Conservation (phyloP, 306 rosid species). For the Casuarina cunninghamiana region DNA sequence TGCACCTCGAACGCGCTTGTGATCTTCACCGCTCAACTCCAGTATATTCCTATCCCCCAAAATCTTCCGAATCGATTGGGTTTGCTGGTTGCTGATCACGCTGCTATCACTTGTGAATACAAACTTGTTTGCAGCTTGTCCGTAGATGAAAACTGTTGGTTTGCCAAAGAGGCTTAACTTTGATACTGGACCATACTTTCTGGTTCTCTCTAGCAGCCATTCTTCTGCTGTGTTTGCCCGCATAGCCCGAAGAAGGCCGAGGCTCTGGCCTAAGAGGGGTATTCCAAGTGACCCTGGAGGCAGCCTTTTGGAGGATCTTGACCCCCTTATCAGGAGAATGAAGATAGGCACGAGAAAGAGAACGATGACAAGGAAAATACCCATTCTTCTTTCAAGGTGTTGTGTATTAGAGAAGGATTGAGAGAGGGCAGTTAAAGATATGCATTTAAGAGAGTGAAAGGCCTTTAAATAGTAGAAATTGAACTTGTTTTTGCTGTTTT, state of each 20-base stretch:
- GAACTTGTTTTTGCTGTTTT: background rate
- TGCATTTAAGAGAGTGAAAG: background rate
- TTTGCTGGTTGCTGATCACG: constrained; percentile 41
- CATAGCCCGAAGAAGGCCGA: constrained; percentile 45
- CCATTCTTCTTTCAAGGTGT: constrained; percentile 22
- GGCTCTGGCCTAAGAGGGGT: constrained; percentile 54
- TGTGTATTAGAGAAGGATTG: background rate
- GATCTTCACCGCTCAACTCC: constrained; percentile 60
- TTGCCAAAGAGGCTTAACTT: constrained; percentile 74
- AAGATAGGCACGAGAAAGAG: constrained; percentile 33
- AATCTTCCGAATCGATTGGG: constrained; percentile 42
- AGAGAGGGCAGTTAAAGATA: background rate
- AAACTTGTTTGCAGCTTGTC: constrained; percentile 73
- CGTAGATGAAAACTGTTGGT: constrained; percentile 63
- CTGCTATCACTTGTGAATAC: constrained; percentile 35
- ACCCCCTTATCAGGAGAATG: constrained; percentile 28
- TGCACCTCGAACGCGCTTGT: constrained; percentile 62
- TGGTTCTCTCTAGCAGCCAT: constrained; percentile 51
- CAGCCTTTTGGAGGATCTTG: constrained; percentile 22
- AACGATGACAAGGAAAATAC: constrained; percentile 4
- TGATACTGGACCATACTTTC: constrained; percentile 68
- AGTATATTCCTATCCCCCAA: constrained; percentile 53
- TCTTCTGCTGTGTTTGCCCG: constrained; percentile 49
- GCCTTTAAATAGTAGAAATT: background rate
- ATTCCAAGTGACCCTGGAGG: constrained; percentile 60